Evolutionary conservation across 208 protist genomes (phyloP).

Genomic region (Tritrichomonas musculus): DNA sequence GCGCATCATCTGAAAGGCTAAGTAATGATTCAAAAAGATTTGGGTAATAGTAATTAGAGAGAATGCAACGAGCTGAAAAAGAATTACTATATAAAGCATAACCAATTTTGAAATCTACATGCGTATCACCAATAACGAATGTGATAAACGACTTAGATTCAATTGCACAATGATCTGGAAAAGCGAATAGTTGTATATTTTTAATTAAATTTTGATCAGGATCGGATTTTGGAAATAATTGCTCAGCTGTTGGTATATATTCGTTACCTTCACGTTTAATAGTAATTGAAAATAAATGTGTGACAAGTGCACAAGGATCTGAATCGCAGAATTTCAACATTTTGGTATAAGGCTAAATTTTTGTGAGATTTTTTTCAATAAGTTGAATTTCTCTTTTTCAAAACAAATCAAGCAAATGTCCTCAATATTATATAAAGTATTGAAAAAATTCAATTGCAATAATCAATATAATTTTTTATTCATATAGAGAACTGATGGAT

Average conservation of each 20-base stretch:
- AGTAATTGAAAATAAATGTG: not conserved
- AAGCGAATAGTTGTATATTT: not conserved
- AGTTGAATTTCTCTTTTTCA: too few species aligned
- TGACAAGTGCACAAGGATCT: not conserved
- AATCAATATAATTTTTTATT: too few species aligned
- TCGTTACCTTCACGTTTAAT: not conserved
- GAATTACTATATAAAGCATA: not conserved
- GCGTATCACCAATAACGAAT: slow-evolving; percentile 11
- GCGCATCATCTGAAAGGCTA: not conserved
- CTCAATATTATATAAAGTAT: too few species aligned
- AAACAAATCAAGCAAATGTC: too few species aligned
- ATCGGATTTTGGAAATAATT: not conserved
- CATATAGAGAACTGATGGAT: too few species aligned
- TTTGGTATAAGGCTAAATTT: not conserved
- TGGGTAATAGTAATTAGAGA: not conserved
- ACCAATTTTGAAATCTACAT: not conserved
- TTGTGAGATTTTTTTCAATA: too few species aligned
- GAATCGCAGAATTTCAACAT: not conserved
- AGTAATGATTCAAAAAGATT: not conserved
- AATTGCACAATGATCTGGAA: not conserved
- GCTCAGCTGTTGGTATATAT: not conserved
- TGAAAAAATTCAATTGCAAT: too few species aligned
- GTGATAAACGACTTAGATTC: not conserved
- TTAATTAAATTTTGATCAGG: not conserved
- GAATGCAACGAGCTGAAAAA: not conserved